Conservation (phyloP, 768 basidiomycete genomes). For the Galerina marginata region DNA sequence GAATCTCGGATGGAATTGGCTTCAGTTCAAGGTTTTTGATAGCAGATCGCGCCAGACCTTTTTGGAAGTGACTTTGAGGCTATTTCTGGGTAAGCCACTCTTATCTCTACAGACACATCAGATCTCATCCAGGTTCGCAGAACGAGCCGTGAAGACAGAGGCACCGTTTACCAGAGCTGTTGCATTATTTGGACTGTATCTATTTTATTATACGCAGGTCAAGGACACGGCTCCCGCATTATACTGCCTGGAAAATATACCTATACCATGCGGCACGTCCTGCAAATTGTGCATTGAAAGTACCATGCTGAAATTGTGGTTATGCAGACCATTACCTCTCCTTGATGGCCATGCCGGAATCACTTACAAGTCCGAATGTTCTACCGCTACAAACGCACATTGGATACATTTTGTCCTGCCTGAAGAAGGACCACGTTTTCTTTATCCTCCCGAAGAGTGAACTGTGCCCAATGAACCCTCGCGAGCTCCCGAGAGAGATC, state of each 20-base stretch:
- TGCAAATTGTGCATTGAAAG: constrained; percentile 1
- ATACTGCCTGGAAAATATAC: constrained; percentile 55
- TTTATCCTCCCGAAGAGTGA: constrained; percentile 62
- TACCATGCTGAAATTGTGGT: constrained; percentile 6
- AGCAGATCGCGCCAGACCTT: constrained; percentile 67
- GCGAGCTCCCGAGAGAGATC: constrained; percentile 73
- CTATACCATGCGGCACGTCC: constrained; percentile 62
- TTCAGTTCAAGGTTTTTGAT: constrained; percentile 80
- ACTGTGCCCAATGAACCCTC: constrained; percentile 59
- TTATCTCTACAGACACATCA: neutral
- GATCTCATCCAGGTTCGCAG: constrained; percentile 38
- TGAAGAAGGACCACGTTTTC: constrained; percentile 58
- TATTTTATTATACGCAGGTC: constrained; percentile 74
- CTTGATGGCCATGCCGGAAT: constrained; percentile 53
- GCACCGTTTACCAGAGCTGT: constrained; percentile 59
- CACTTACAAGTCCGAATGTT: constrained; percentile 45
- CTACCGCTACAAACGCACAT: constrained; percentile 55
- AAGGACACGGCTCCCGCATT: constrained; percentile 55
- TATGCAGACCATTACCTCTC: constrained; percentile 61
- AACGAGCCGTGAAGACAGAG: constrained; percentile 55
- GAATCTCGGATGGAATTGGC: constrained; percentile 71
- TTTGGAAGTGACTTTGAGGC: constrained; percentile 58
- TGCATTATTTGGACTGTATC: constrained; percentile 73
- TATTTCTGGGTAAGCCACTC: constrained; percentile 65
- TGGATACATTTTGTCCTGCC: constrained; percentile 50